A percentile compares a stretch with the other conserved stretches of the same genome.
Evolutionary conservation across 192 early-diverging fungal genomes (phyloP).

Genomic region (Radiomyces spectabilis): DNA sequence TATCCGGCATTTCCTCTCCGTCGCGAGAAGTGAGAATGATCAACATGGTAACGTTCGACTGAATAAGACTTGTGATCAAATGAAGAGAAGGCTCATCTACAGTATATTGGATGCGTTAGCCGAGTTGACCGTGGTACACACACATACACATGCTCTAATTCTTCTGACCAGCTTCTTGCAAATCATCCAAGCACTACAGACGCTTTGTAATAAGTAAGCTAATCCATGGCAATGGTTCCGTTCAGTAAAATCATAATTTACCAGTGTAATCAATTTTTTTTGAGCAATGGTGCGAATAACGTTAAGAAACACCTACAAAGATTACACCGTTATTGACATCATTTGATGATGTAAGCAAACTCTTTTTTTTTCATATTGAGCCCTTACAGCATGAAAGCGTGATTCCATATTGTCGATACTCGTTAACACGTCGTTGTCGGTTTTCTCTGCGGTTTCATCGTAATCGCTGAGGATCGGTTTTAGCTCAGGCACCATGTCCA

Average conservation of each 20-base stretch:
- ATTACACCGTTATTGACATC: no score
- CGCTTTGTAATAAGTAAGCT: no score
- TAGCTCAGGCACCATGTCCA: slow-evolving; percentile 16
- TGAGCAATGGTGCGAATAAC: slow-evolving; percentile 12
- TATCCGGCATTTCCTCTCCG: slow-evolving; percentile 1
- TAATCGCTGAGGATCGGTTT: slow-evolving; percentile 6
- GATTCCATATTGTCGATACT: slow-evolving; percentile 5
- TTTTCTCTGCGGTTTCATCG: neutral
- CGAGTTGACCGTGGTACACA: no score
- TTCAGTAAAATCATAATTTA: no score
- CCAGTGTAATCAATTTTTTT: slow-evolving; percentile 19
- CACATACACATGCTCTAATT: neutral
- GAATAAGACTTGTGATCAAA: slow-evolving; percentile 7
- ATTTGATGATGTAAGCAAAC: no score
- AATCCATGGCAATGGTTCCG: no score
- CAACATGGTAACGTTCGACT: slow-evolving; percentile 8
- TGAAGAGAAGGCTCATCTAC: slow-evolving; percentile 17
- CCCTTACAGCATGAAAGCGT: slow-evolving; percentile 20
- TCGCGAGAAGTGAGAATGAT: slow-evolving; percentile 18
- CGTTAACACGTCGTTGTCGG: neutral
- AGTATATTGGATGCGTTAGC: no score
- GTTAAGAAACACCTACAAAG: slow-evolving; percentile 15
- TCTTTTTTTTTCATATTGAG: no score
- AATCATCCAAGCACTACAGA: slow-evolving; percentile 21
- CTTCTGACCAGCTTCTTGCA: slow-evolving; percentile 23